Base-by-base conservation (phyloP, 495 filamentous ascomycete species). In the Durotheca rogersii region DNA sequence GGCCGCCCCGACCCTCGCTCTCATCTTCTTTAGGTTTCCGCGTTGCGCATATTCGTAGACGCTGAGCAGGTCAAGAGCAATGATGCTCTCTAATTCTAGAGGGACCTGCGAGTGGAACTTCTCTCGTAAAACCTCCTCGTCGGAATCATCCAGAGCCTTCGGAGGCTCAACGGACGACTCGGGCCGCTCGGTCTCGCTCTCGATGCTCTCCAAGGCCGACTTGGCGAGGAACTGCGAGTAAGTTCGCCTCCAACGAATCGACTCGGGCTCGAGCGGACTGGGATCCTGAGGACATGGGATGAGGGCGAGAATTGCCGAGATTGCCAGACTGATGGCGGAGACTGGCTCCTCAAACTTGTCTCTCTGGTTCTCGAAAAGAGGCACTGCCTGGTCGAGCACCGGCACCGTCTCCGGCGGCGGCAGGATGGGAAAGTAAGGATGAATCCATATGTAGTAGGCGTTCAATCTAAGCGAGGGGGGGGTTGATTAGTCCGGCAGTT, bases 1-100 rank as follows among this genome's bases (percentile, higher is more conserved):
- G 14, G 81, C 80, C 46, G 82, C 79, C 9, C 78, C 72, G 1
- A 79, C 75, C 40, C 80, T 75, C 46, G 76, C 79, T 32, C 76
- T 70, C 81, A 83, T 82, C 51, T 83, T 84, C 36, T 79, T 66
- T 53, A 83, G 62, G 64, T 84, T 84, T 0, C 81, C 81, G 19
- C 81, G 68, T 47, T 84, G 80, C 3, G 73, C 67, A 62, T 84
- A 84, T 58, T 84, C 81, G 49, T 83, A 84, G 3, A 77, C 70
- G 29, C 77, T 79, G 4, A 84, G 72, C 11, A 83, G 49, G 12
- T 83, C 58, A 19, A 82, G 68, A 11, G 81, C 78, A 16, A 84
- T 69, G 25, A 82, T 60, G 32, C 68, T 71, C 58, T 84, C 81
- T 6, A 78, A 57, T 40, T 81, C 77, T 12, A 79, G 65, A 3